Evolutionary conservation across 1,284 basidiomycete genomes (phyloP).

Genomic region (Takashimella koratensis): DNA sequence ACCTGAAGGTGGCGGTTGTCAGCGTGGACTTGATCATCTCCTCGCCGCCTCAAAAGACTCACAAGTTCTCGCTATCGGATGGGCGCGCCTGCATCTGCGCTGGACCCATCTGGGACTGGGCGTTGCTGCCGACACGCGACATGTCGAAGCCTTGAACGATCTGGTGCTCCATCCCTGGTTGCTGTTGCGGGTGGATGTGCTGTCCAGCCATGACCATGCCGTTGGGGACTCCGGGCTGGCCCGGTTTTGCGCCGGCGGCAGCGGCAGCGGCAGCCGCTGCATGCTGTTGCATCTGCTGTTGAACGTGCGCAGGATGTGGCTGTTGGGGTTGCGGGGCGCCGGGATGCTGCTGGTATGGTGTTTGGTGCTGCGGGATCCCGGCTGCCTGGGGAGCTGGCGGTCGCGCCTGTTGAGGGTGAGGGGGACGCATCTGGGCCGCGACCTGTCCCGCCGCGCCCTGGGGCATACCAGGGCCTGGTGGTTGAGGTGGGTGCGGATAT

Average conservation of each 20-base stretch:
- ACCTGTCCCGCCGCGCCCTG: constrained; percentile 6
- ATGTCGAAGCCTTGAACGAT: constrained; percentile 29
- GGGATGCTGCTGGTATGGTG: constrained; percentile 16
- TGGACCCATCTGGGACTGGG: constrained; percentile 22
- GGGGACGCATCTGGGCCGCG: constrained; percentile 14
- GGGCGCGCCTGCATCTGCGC: constrained; percentile 10
- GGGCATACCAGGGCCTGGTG: constrained; percentile 12
- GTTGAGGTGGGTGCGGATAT: constrained; percentile 18
- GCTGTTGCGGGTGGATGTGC: constrained; percentile 15
- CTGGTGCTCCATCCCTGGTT: constrained; percentile 16
- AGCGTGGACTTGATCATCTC: constrained; percentile 2
- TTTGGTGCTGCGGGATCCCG: constrained; percentile 10
- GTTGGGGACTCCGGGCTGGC: neutral
- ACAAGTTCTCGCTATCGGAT: constrained; percentile 39
- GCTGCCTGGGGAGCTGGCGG: constrained; percentile 9
- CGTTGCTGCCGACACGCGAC: constrained; percentile 30
- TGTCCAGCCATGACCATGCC: constrained; percentile 14
- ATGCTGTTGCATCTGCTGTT: constrained; percentile 22
- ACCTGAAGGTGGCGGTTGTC: constrained; percentile 20
- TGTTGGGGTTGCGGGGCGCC: constrained; percentile 16
- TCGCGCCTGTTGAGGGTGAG: constrained; percentile 8
- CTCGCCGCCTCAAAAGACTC: constrained; percentile 14
- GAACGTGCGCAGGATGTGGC: constrained; percentile 15
- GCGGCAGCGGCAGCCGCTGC: constrained; percentile 7
- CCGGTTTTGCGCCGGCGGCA: neutral